Percentiles rank a stretch among this genome's conserved stretches.
Evolutionary conservation across 129 eudicot genomes (phyloP).

Genomic region (Helichrysum umbraculigerum): DNA sequence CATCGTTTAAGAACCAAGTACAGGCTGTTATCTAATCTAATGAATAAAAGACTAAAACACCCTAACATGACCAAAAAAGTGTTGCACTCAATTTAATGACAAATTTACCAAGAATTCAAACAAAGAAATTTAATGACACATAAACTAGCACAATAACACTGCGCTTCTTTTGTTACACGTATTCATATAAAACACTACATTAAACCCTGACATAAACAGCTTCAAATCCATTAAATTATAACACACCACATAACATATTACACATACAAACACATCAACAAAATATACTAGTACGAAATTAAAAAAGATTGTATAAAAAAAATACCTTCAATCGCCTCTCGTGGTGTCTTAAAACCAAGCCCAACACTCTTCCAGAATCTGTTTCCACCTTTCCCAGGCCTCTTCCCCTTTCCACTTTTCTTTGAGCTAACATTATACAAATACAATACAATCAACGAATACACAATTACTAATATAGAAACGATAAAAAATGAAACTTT

Average conservation of each 20-base stretch:
- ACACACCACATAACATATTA: background rate
- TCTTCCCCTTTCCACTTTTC: conserved; percentile 47
- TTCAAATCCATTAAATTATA: background rate
- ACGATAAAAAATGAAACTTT: too few relatives aligned
- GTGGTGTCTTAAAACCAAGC: conserved; percentile 42
- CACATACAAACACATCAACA: background rate
- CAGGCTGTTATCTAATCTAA: too few relatives aligned
- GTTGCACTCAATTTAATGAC: background rate
- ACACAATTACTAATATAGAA: background rate
- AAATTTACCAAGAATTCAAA: too few relatives aligned
- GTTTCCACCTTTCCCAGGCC: conserved; percentile 50
- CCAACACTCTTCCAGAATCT: conserved; percentile 44
- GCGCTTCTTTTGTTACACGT: too few relatives aligned
- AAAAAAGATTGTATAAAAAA: background rate
- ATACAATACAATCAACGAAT: background rate
- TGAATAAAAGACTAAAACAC: too few relatives aligned
- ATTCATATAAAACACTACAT: too few relatives aligned
- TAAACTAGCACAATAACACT: too few relatives aligned
- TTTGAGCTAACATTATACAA: conserved; percentile 29
- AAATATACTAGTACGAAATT: background rate
- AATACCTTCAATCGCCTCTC: conserved; percentile 46
- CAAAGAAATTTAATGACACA: too few relatives aligned
- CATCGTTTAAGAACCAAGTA: too few relatives aligned
- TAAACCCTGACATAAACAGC: background rate
- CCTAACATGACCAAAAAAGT: too few relatives aligned